Evolutionary conservation across 495 filamentous ascomycete genomes (phyloP).

Genomic region (Annulohypoxylon stygium): DNA sequence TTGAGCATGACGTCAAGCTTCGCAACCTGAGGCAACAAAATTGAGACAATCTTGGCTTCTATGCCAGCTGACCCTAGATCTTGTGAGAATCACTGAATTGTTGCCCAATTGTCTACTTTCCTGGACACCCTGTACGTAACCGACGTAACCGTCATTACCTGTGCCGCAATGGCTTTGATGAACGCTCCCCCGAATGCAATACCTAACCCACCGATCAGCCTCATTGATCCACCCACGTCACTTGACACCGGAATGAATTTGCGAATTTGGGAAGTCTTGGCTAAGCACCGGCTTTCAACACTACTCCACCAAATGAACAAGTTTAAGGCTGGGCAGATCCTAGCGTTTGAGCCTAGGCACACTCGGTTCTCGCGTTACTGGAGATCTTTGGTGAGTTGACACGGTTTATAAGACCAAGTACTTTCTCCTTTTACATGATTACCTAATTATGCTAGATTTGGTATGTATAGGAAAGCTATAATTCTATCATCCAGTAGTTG

Average conservation of each 20-base stretch:
- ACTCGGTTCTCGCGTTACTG: background rate
- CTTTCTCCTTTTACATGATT: too few relatives aligned
- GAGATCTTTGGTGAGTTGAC: background rate
- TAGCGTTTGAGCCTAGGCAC: background rate
- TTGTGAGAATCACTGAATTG: background rate
- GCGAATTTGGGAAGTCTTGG: background rate
- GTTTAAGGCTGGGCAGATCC: background rate
- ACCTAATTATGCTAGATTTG: too few relatives aligned
- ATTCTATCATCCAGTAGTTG: too few relatives aligned
- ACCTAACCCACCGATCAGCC: slow-evolving; percentile 6
- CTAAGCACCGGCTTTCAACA: background rate
- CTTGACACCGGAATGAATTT: background rate
- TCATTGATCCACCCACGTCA: background rate
- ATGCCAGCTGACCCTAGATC: background rate
- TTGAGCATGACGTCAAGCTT: slow-evolving; percentile 29
- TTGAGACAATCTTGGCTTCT: background rate
- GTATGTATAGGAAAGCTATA: too few relatives aligned
- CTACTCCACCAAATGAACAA: background rate
- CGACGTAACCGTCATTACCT: background rate
- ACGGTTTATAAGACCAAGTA: too few relatives aligned
- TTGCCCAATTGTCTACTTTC: slow-evolving; percentile 5
- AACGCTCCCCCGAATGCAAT: slow-evolving; percentile 4
- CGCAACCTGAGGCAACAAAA: background rate
- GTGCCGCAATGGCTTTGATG: background rate
- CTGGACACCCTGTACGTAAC: background rate